A percentile compares a stretch with the other conserved stretches of the same genome.
Conservation (phyloP, 306 rosid species). For the Mimosa bimucronata region DNA sequence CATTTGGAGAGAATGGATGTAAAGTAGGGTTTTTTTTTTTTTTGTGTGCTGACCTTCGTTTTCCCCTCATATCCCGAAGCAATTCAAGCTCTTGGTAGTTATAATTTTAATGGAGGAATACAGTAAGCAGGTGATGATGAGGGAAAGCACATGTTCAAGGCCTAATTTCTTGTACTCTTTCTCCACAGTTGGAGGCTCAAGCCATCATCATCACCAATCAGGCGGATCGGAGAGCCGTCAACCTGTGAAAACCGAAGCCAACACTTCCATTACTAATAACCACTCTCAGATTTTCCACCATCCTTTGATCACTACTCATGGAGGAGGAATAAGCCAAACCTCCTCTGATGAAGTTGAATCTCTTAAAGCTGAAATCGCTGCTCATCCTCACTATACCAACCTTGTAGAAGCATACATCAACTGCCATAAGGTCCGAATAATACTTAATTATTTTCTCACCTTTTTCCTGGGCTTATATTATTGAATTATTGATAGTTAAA, state of each 20-base stretch:
- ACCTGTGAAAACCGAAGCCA: slow-evolving; percentile 68
- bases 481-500: neutral
- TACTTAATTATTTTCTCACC: neutral
- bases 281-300: slow-evolving; percentile 64
- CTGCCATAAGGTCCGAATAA: slow-evolving; percentile 77
- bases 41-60: neutral
- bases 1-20: neutral
- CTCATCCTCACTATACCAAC: slow-evolving; percentile 90
- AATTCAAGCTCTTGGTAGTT: neutral
- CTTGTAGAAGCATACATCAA: slow-evolving; percentile 93
- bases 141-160: slow-evolving; percentile 58
- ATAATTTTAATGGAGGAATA: slow-evolving; percentile 64
- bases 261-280: slow-evolving; percentile 34
- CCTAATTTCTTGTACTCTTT: slow-evolving; percentile 79
- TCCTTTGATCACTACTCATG: slow-evolving; percentile 13
- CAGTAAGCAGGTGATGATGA: slow-evolving; percentile 58
- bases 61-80: neutral
- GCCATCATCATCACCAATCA: slow-evolving; percentile 60
- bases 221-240: slow-evolving; percentile 59
- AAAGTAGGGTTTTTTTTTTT: neutral
- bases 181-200: slow-evolving; percentile 33
- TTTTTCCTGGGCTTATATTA: neutral
- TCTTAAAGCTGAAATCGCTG: slow-evolving; percentile 85
- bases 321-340: slow-evolving; percentile 10
- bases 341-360: slow-evolving; percentile 65